Percentiles rank a stretch among this genome's conserved stretches.
Evolutionary conservation across 148 eudicot genomes (phyloP).

Genomic region (Chenopodium album): DNA sequence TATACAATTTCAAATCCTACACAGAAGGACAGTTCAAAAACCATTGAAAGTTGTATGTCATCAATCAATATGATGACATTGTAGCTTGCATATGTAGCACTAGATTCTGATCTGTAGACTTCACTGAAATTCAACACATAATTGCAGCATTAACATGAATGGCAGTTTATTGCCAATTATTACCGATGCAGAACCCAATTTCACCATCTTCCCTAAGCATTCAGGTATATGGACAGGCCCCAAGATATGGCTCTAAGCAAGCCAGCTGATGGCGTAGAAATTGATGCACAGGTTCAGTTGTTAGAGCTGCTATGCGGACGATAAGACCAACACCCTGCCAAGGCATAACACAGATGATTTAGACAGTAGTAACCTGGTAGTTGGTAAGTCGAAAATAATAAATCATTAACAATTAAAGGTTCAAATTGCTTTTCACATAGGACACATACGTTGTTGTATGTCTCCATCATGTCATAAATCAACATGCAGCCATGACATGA

Average conservation of each 20-base stretch:
- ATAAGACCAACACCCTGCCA: constrained; percentile 65
- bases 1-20: background rate
- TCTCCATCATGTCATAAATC: background rate
- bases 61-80: background rate
- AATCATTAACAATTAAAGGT: background rate
- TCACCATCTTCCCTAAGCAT: background rate
- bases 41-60: background rate
- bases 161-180: background rate
- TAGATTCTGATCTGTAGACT: background rate
- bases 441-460: background rate
- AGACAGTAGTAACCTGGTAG: background rate
- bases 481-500: background rate
- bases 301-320: constrained; percentile 65
- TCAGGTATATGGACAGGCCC: constrained; percentile 57
- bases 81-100: background rate
- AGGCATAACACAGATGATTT: background rate
- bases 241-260: constrained; percentile 64
- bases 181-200: background rate
- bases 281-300: constrained; percentile 76
- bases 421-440: background rate
- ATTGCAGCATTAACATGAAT: background rate
- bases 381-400: too few relatives aligned
- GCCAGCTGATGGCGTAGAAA: constrained; percentile 64
- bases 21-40: background rate
- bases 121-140: background rate